These are phyloP conservation scores for Inga oerstediana DNA, from an alignment of 306 rosid genomes.

Conservation along the genomic window DNA sequence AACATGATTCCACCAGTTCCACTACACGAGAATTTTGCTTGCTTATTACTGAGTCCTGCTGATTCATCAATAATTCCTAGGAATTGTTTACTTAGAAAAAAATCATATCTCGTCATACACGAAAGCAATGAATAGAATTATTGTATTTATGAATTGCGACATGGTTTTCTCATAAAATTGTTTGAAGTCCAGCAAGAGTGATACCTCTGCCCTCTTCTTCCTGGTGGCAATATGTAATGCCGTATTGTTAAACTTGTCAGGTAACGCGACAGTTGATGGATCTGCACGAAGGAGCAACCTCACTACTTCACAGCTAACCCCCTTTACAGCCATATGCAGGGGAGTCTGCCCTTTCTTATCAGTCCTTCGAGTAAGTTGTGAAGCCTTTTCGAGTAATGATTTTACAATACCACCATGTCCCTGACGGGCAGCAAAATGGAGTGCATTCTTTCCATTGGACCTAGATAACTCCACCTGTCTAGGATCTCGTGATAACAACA, in stretches of 20 bases:
- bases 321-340: slow-evolving; percentile 91
- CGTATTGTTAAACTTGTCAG: slow-evolving; percentile 80
- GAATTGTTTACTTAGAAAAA: neutral
- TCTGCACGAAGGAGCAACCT: slow-evolving; percentile 63
- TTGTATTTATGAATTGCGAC: neutral
- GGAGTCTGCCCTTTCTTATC: slow-evolving; percentile 94
- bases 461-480: slow-evolving; percentile 66
- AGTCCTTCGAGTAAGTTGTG: slow-evolving; percentile 72
- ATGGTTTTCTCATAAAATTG: neutral
- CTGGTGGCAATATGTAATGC: slow-evolving; percentile 94
- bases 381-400: slow-evolving; percentile 59
- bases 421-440: slow-evolving; percentile 85
- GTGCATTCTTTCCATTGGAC: slow-evolving; percentile 85
- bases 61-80: neutral
- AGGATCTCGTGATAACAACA: slow-evolving; percentile 52
- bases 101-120: neutral
- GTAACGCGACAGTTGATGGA: slow-evolving; percentile 71
- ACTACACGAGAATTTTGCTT: neutral
- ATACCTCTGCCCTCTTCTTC: slow-evolving; percentile 85
- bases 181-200: slow-evolving; percentile 6
- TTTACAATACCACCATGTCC: slow-evolving; percentile 70
- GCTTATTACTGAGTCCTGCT: neutral
- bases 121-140: neutral
- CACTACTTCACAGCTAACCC: slow-evolving; percentile 74
- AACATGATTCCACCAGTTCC: neutral